Conservation (phyloP, 2,329 filamentous ascomycete genomes). For the Hypoxylon sp. region DNA sequence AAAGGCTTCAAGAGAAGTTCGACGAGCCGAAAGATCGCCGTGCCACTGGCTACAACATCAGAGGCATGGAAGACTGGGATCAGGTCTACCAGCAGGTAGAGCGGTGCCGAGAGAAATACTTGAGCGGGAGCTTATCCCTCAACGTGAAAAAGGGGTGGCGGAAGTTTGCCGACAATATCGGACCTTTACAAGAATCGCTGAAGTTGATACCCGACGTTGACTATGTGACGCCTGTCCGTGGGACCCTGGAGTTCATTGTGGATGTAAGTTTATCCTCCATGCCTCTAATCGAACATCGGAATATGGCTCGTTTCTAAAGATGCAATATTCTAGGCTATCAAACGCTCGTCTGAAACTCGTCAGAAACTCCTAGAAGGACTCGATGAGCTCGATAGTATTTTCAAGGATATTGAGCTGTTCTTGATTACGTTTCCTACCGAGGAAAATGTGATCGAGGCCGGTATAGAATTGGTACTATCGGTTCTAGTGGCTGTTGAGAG, state of each 20-base stretch:
- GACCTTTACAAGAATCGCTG: background rate
- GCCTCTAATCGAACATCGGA: background rate
- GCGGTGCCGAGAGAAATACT: background rate
- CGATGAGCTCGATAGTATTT: background rate
- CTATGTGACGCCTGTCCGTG: background rate
- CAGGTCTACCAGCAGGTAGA: background rate
- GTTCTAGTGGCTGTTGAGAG: background rate
- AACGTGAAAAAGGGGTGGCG: background rate
- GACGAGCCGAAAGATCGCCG: background rate
- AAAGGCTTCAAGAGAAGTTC: background rate
- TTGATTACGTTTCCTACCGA: background rate
- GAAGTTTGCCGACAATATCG: background rate
- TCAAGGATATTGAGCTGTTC: background rate
- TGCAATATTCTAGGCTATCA: background rate
- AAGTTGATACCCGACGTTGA: background rate
- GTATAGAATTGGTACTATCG: background rate
- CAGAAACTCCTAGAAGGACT: background rate
- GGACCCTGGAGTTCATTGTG: background rate
- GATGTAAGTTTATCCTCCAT: background rate
- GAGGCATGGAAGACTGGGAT: background rate
- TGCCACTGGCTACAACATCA: background rate
- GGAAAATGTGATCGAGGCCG: background rate
- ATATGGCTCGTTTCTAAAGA: background rate
- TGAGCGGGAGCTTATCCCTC: background rate
- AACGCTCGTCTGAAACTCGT: background rate